Conservation (phyloP, 768 basidiomycete genomes). For the Galerina sulciceps region DNA sequence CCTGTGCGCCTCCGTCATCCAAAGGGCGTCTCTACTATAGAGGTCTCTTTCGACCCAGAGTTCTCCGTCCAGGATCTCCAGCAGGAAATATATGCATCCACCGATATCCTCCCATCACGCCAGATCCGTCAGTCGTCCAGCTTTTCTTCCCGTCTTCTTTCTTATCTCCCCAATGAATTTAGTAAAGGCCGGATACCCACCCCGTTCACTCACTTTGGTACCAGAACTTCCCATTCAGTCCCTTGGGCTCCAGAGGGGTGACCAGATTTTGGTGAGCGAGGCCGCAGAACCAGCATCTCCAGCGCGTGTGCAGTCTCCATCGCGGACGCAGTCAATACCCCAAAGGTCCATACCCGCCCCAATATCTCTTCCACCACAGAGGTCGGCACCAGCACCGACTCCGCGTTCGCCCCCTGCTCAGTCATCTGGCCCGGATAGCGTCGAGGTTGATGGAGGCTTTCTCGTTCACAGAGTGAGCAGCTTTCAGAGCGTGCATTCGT, state of each 20-base stretch:
- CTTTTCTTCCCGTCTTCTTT: neutral
- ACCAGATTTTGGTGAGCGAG: conserved; percentile 83
- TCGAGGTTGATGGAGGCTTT: conserved; percentile 64
- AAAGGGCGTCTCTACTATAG: conserved; percentile 78
- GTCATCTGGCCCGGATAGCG: conserved; percentile 53
- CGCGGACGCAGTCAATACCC: neutral
- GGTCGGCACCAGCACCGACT: conserved; percentile 13
- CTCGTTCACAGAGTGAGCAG: conserved; percentile 71
- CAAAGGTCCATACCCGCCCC: conserved; percentile 12
- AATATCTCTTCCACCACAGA: neutral
- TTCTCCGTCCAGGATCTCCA: conserved; percentile 78
- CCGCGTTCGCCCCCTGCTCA: conserved; percentile 3
- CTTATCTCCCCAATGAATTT: neutral
- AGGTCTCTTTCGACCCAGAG: conserved; percentile 59
- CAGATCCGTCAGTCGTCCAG: conserved; percentile 69
- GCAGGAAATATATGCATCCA: conserved; percentile 65
- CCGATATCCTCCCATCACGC: conserved; percentile 73
- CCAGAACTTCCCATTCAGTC: conserved; percentile 77
- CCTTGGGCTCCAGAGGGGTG: conserved; percentile 77
- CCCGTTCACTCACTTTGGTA: conserved; percentile 67
- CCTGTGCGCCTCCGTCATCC: conserved; percentile 84
- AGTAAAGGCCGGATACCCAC: conserved; percentile 91
- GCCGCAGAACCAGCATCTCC: conserved; percentile 14
- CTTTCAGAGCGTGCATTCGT: neutral
- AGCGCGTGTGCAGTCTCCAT: conserved; percentile 14